A percentile compares a stretch with the other conserved stretches of the same genome.
phyloP scores from a whole-genome alignment of 1,284 basidiomycete species.

The Microbotryum scabiosae region DNA sequence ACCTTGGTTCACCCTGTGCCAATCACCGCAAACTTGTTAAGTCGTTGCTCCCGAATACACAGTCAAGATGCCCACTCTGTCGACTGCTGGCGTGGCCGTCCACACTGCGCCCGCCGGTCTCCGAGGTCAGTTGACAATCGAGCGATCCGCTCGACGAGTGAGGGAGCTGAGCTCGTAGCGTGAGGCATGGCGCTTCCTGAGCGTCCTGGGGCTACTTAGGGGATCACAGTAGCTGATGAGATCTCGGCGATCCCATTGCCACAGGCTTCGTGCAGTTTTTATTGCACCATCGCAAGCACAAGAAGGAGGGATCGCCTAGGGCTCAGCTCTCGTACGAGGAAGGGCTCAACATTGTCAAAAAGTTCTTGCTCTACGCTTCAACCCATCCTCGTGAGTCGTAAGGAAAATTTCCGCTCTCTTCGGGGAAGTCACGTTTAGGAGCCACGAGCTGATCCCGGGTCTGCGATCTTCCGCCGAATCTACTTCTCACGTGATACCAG shows the following conservation, averaged over 20 bases:
- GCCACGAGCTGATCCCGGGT: background rate
- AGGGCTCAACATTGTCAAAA: slow-evolving; percentile 29
- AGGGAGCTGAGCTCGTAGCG: too few relatives aligned
- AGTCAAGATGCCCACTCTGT: background rate
- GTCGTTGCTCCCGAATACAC: too few relatives aligned
- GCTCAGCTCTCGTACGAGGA: slow-evolving; percentile 31
- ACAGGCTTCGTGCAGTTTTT: slow-evolving; percentile 26
- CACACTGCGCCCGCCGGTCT: slow-evolving; percentile 9
- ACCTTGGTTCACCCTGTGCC: too few relatives aligned
- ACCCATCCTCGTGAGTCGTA: slow-evolving; percentile 8
- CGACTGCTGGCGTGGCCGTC: slow-evolving; percentile 7
- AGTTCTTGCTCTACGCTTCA: slow-evolving; percentile 29
- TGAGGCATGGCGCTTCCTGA: background rate
- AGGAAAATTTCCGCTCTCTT: background rate
- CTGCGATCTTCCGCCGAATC: background rate
- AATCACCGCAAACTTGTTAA: too few relatives aligned
- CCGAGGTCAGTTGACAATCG: background rate
- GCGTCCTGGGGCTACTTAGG: background rate
- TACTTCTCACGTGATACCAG: slow-evolving; percentile 26
- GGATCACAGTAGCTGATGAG: background rate
- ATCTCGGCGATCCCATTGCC: background rate
- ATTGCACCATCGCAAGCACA: slow-evolving; percentile 10
- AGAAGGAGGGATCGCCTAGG: slow-evolving; percentile 19
- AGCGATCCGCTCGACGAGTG: background rate
- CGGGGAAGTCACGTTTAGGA: background rate